Base-by-base conservation (phyloP, 1,139 yeast genomes). In the Wickerhamiella pararugosa region DNA sequence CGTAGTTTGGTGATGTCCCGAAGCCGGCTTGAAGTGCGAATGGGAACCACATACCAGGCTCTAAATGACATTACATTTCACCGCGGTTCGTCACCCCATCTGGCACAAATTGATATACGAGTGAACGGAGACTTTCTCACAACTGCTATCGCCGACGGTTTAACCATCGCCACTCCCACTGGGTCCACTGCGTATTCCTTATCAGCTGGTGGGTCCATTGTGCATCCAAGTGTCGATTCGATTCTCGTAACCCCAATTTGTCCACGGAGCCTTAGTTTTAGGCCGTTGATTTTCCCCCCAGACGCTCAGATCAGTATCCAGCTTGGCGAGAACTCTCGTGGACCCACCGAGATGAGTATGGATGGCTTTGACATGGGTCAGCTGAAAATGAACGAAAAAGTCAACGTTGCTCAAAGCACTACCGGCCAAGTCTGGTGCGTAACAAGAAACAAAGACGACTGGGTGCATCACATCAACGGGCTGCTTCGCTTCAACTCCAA, bases 171-270 rank as follows among this genome's bases (percentile, higher is more conserved):
- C 7, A 81, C 96, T 0, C 97, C 97, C 7, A 87, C 97, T 0
- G 97, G 97, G 0, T 82, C 94, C 6, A 87, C 97, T 0, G 96
- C 96, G 0, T 87, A 87, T 58, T 82, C 94, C 0, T 65, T 87
- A 40, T 75, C 86, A 27, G 75, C 94, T 1, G 96, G 97, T 6
- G 96, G 97, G 1, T 76, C 94, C 7, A 87, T 87, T 45, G 90
- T 83, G 1, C 93, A 87, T 50, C 96, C 97, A 0, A 64, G 77
- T 40, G 94, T 87, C 4, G 79, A 86, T 10, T 79, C 93, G 47
- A 78, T 84, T 6, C 62, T 86, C 43, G 62, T 86, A 32, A 82
- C 95, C 0, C 96, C 96, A 6, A 83, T 87, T 39, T 86, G 96
- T 86, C 97, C 97, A 3, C 65, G 95, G 45, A 81, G 94, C 21